Conservation (phyloP, 2,329 filamentous ascomycete species). For the Cercospora berteroae region DNA sequence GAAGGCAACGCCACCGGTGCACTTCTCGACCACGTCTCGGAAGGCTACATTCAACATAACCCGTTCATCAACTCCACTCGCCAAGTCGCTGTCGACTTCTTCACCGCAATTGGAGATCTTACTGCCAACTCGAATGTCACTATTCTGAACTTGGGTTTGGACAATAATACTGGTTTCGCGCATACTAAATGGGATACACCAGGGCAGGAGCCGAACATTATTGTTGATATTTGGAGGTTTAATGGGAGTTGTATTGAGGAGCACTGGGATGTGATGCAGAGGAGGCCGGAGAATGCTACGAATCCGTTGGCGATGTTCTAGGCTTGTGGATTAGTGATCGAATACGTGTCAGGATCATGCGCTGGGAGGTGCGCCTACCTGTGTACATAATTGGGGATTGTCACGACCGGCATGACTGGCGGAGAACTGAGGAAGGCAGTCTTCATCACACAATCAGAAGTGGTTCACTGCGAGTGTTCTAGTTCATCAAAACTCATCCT, state of each 20-base stretch:
- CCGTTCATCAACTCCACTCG: neutral
- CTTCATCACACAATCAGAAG: neutral
- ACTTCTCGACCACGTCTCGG: neutral
- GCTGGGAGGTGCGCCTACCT: neutral
- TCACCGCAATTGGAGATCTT: neutral
- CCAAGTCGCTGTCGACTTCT: neutral
- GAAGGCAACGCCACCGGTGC: constrained; percentile 1
- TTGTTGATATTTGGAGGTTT: neutral
- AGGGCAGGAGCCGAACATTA: neutral
- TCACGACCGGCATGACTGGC: neutral
- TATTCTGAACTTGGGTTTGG: neutral
- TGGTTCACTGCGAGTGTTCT: neutral
- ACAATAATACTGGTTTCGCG: neutral
- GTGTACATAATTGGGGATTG: neutral
- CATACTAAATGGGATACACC: neutral
- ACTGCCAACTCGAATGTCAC: neutral
- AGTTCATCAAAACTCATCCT: neutral
- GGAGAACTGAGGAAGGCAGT: neutral
- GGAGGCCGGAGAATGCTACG: constrained; percentile 19
- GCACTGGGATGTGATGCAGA: constrained; percentile 8
- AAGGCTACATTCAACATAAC: constrained; percentile 6
- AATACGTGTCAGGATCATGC: neutral
- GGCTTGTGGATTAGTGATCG: neutral
- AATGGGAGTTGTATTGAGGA: constrained; percentile 4
- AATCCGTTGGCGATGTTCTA: constrained; percentile 14